phyloP scores from a whole-genome alignment of 345 rosid genomes.

The Citrus sp. region DNA sequence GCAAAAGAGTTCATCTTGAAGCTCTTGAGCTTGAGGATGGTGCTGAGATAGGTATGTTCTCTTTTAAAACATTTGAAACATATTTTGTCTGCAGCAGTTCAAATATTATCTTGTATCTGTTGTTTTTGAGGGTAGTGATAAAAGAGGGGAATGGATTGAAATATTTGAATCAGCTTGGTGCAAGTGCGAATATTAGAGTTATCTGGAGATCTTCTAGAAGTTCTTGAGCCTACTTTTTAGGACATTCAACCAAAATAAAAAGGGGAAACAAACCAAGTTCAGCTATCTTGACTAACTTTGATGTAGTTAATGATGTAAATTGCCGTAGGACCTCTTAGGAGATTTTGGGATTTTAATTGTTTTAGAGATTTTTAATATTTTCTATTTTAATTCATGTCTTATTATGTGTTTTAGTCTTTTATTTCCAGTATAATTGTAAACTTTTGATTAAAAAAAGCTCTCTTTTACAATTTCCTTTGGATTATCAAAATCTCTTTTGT shows the following conservation, averaged over 20 bases:
- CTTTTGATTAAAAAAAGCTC: too few species aligned
- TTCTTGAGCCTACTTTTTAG: not conserved
- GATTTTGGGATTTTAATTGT: too few species aligned
- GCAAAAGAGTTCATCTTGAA: conserved; percentile 67
- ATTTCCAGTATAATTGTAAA: too few species aligned
- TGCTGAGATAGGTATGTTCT: conserved; percentile 48
- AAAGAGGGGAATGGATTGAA: not conserved
- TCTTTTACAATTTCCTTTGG: too few species aligned
- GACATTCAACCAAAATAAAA: not conserved
- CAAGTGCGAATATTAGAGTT: not conserved
- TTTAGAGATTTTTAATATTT: too few species aligned
- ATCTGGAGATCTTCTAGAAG: not conserved
- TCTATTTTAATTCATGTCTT: too few species aligned
- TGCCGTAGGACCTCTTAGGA: too few species aligned
- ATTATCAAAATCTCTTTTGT: too few species aligned
- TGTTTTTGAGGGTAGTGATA: not conserved
- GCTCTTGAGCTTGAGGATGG: conserved; percentile 51
- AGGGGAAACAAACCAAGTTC: not conserved
- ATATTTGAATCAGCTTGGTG: not conserved
- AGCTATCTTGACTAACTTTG: not conserved
- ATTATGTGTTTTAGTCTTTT: too few species aligned
- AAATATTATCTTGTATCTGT: not conserved
- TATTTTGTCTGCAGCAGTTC: not conserved
- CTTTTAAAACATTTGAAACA: not conserved
- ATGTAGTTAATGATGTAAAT: not conserved